Evolutionary conservation across 2,329 filamentous ascomycete genomes (phyloP).

Genomic region (Sclerotiophoma versabilis): DNA sequence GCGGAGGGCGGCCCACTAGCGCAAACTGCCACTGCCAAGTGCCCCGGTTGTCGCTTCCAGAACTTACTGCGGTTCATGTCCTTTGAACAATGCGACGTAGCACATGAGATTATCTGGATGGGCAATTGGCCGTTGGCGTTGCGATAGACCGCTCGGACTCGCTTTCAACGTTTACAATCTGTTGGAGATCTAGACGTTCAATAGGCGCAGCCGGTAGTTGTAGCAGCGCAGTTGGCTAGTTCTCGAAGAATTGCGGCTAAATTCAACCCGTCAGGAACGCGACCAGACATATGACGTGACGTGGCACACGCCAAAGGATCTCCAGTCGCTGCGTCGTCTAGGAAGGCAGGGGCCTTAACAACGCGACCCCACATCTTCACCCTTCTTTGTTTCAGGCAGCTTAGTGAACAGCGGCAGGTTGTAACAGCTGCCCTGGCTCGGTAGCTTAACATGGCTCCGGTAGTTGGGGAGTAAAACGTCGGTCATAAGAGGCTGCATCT

Average conservation of each 20-base stretch:
- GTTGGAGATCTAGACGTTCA: neutral
- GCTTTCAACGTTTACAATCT: neutral
- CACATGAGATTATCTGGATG: neutral
- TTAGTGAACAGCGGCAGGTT: neutral
- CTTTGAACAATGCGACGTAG: neutral
- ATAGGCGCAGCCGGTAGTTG: neutral
- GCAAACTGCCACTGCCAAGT: neutral
- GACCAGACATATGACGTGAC: neutral
- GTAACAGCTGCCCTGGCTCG: too few relatives aligned
- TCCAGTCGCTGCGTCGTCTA: neutral
- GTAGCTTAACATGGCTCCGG: too few relatives aligned
- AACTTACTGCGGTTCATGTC: slow-evolving; percentile 1
- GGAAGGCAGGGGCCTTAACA: neutral
- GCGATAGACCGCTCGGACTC: neutral
- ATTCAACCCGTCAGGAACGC: neutral
- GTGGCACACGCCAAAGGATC: neutral
- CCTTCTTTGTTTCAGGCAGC: neutral
- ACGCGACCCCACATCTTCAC: neutral
- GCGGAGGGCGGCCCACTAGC: neutral
- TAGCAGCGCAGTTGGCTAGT: neutral
- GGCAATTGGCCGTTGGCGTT: neutral
- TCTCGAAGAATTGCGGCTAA: neutral
- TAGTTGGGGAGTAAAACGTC: too few relatives aligned
- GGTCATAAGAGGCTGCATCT: too few relatives aligned
- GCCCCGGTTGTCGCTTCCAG: neutral